phyloP scores from a whole-genome alignment of 1,139 yeast species.

The Zhuliangozyma parablackwelliae region DNA sequence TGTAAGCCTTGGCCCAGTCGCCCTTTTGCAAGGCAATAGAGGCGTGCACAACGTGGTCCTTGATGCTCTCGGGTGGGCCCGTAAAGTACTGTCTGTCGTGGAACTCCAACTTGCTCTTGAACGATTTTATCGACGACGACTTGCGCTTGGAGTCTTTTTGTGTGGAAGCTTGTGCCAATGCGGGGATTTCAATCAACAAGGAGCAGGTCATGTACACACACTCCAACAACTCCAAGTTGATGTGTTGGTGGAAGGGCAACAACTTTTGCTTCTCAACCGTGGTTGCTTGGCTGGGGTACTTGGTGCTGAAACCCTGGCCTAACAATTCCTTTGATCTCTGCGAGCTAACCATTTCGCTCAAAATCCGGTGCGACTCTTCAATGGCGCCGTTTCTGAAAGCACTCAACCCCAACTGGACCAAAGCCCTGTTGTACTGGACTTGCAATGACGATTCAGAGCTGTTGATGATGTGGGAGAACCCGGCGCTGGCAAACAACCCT shows the following conservation, averaged over 20 bases:
- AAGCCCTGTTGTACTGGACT: slow-evolving; percentile 89
- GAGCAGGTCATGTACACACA: slow-evolving; percentile 91
- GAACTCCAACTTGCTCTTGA: slow-evolving; percentile 87
- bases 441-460: slow-evolving; percentile 82
- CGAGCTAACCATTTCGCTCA: slow-evolving; percentile 85
- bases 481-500: slow-evolving; percentile 81
- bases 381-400: slow-evolving; percentile 91
- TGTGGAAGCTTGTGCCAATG: slow-evolving; percentile 50
- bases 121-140: slow-evolving; percentile 65
- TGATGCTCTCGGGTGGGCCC: slow-evolving; percentile 96
- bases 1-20: slow-evolving; percentile 79
- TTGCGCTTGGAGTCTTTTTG: slow-evolving; percentile 53
- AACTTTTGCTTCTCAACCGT: slow-evolving; percentile 73
- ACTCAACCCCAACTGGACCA: slow-evolving; percentile 92
- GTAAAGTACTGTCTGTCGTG: slow-evolving; percentile 93
- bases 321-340: slow-evolving; percentile 86
- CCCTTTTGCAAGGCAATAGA: slow-evolving; percentile 87
- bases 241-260: slow-evolving; percentile 97
- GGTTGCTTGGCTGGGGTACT: slow-evolving; percentile 53
- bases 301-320: slow-evolving; percentile 87
- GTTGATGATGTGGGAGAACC: slow-evolving; percentile 77
- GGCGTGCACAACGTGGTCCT: slow-evolving; percentile 91
- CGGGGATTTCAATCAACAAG: slow-evolving; percentile 86
- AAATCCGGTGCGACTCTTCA: slow-evolving; percentile 80
- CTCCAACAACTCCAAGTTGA: slow-evolving; percentile 90